phyloP scores from a whole-genome alignment of 2,329 filamentous ascomycete genomes.

The Cytospora piceicola region DNA sequence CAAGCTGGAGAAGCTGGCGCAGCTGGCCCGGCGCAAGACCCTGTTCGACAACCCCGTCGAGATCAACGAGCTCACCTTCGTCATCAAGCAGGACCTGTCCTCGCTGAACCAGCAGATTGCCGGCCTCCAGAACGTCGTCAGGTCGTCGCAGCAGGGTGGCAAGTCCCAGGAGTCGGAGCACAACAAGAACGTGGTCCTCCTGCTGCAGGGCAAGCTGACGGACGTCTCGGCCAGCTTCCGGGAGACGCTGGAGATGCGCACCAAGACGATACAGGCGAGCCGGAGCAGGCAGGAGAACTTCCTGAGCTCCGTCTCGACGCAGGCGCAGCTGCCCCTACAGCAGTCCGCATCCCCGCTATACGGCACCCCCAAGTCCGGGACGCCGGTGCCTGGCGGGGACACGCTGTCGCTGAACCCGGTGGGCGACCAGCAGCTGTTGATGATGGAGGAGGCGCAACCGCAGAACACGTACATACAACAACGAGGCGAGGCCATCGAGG shows the following conservation, averaged over 20 bases:
- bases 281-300: constrained; percentile 94
- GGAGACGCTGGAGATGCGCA: constrained; percentile 92
- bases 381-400: constrained; percentile 70
- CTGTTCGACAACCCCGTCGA: constrained; percentile 98
- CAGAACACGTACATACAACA: constrained; percentile 91
- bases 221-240: constrained; percentile 97
- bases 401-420: constrained; percentile 80
- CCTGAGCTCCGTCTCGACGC: constrained; percentile 83
- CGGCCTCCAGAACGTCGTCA: constrained; percentile 68
- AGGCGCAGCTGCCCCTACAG: constrained; percentile 68
- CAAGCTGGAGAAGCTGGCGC: constrained; percentile 90
- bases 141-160: constrained; percentile 72
- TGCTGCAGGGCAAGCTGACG: constrained; percentile 88
- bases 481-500: constrained; percentile 92
- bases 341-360: constrained; percentile 87
- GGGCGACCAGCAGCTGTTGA: constrained; percentile 84
- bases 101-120: constrained; percentile 84
- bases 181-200: constrained; percentile 94
- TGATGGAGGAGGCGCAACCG: constrained; percentile 91
- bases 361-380: constrained; percentile 71
- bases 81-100: constrained; percentile 96
- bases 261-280: constrained; percentile 96
- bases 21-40: constrained; percentile 93
- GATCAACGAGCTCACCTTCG: constrained; percentile 94
- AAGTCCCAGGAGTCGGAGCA: constrained; percentile 88